Evolutionary conservation across 2,329 filamentous ascomycete genomes (phyloP).

Genomic region (Akanthomyces uredinophilus): DNA sequence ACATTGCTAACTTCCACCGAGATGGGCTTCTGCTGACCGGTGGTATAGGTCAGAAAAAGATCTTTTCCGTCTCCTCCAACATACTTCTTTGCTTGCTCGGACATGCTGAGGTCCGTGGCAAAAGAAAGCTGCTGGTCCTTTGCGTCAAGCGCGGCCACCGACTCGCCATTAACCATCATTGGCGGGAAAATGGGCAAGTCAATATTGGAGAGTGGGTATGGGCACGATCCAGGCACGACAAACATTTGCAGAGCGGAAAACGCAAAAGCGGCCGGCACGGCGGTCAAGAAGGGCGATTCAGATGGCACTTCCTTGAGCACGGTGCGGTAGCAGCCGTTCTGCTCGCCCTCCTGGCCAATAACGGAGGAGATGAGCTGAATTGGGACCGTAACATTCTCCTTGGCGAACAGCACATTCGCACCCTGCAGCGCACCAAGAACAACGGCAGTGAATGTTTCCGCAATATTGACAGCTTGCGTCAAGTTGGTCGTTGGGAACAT

Average conservation of each 20-base stretch:
- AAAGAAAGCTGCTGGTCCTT: constrained; percentile 48
- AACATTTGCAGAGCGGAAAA: constrained; percentile 60
- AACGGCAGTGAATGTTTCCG: constrained; percentile 61
- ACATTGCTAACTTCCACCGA: constrained; percentile 23
- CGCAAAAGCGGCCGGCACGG: constrained; percentile 55
- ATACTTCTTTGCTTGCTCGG: constrained; percentile 11
- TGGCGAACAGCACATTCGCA: constrained; percentile 52
- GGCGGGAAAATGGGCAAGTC: constrained; percentile 50
- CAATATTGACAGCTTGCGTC: constrained; percentile 53
- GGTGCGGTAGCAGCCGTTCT: constrained; percentile 63
- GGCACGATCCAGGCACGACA: constrained; percentile 54
- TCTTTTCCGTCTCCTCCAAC: constrained; percentile 5
- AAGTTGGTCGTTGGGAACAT: constrained; percentile 56
- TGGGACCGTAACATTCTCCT: constrained; percentile 46
- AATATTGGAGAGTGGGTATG: constrained; percentile 47
- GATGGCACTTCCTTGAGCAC: constrained; percentile 54
- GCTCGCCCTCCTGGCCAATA: constrained; percentile 68
- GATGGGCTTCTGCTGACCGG: constrained; percentile 25
- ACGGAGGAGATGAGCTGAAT: constrained; percentile 55
- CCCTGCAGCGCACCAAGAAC: constrained; percentile 66
- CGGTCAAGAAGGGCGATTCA: constrained; percentile 62
- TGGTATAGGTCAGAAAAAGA: constrained; percentile 24
- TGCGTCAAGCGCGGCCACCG: constrained; percentile 33
- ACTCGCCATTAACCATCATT: constrained; percentile 32
- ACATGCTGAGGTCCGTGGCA: constrained; percentile 19